A percentile compares a stretch with the other conserved stretches of the same genome.
Evolutionary conservation across 169 alveolate species (phyloP).

Genomic region (Cyclospora cayetanensis): DNA sequence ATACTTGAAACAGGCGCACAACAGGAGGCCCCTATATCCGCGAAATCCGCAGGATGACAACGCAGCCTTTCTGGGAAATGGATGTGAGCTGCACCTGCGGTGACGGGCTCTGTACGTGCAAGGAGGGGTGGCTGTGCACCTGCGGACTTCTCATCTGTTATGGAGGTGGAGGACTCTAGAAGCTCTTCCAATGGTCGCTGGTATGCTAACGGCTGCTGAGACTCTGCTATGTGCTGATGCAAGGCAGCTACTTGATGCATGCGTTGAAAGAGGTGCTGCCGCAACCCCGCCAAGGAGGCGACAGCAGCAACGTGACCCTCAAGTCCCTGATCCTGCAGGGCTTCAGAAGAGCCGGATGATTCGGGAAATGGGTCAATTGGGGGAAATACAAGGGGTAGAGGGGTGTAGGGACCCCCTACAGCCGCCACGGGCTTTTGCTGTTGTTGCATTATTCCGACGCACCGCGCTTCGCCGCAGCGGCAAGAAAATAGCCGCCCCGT

Average conservation of each 20-base stretch:
- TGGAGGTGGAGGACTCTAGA: not conserved
- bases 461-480: too few species aligned
- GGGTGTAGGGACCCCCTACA: not conserved
- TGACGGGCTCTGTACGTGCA: too few species aligned
- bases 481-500: too few species aligned
- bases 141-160: not conserved
- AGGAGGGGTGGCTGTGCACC: not conserved
- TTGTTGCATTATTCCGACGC: too few species aligned
- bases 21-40: too few species aligned
- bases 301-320: not conserved
- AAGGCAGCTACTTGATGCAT: not conserved
- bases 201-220: not conserved
- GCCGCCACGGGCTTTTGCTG: too few species aligned
- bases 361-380: not conserved
- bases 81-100: too few species aligned
- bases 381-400: not conserved
- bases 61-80: too few species aligned
- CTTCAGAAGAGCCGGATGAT: not conserved
- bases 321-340: not conserved
- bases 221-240: not conserved
- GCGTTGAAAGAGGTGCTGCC: slow-evolving; percentile 1
- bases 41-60: too few species aligned
- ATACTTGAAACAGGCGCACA: too few species aligned
- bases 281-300: not conserved
- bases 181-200: not conserved